Evolutionary conservation across 176 grass and related monocot species (phyloP), one percentile per base, ranked within the genome.

Genomic region (Rhynchospora pubera): DNA sequence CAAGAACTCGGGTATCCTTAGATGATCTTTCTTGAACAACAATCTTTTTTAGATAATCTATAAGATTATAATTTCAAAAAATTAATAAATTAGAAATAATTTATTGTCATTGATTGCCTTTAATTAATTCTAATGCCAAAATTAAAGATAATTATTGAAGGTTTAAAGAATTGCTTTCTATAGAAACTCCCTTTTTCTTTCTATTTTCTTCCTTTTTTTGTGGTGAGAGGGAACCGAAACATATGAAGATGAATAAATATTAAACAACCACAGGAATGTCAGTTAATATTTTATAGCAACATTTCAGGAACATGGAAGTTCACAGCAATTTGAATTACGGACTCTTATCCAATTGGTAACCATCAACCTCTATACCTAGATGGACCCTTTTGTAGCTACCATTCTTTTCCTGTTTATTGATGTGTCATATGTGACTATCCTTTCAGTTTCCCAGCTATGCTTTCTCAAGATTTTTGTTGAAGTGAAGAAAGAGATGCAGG

Each of bases 1-100:
- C 89, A 44, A 58, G 69, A 57, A 98, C 91, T 83, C 84, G 94
- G 19, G 90, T 95, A 67, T 87, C 51, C 77, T 89, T 83, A 9
- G 87, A 88, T 75, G 92, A 80, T 51, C 76, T 82, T 52, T 89
- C 86, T 57, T 88, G 90, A 80, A 98, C 52, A 16, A 95, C 86
- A 62, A 98, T 84, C 77, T 95, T 98, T 48, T 86, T 51, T 2
- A 91, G 78, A 85, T 94, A 94, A 94, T 98, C 96, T 98, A 74
- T 43, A 83, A 55, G 6, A 79, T 77, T 11, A 56, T 77, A 56
- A 76, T 1, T 30, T 77, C 23, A 77, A 77, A 50, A 77, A 45
- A 11, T n/a, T 6, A 5, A 45, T 45, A n/a, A 44, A 46, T 39
- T n/a, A 70, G 16, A 11, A 21, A 10, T 45, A 10, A 8, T 3